phyloP scores from a whole-genome alignment of 129 eudicot species.

The Lonicera japonica region DNA sequence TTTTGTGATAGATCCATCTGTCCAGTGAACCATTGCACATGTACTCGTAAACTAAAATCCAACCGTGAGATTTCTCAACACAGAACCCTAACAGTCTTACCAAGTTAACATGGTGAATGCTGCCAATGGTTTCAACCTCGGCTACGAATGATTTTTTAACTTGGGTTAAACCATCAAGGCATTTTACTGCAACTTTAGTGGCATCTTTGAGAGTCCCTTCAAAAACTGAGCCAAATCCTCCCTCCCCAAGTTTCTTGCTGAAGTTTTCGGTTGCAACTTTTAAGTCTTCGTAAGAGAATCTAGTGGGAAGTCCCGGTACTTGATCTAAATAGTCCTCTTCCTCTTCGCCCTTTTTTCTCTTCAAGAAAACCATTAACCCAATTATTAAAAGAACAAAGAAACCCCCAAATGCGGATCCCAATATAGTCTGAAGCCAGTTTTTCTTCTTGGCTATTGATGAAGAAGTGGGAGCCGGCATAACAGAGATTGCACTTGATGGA shows the following conservation, averaged over 20 bases:
- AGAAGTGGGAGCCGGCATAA: not conserved
- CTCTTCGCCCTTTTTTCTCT: slow-evolving; percentile 2
- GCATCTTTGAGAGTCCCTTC: slow-evolving; percentile 27
- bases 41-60: slow-evolving; percentile 39
- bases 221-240: slow-evolving; percentile 49
- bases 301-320: slow-evolving; percentile 32
- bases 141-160: slow-evolving; percentile 34
- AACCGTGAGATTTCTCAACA: slow-evolving; percentile 24
- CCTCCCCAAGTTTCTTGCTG: slow-evolving; percentile 36
- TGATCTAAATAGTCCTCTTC: slow-evolving; percentile 33
- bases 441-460: not conserved
- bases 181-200: slow-evolving; percentile 32
- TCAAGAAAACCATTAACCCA: not conserved
- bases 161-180: slow-evolving; percentile 27
- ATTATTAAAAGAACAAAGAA: not conserved
- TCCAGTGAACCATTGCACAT: slow-evolving; percentile 38
- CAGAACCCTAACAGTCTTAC: slow-evolving; percentile 39
- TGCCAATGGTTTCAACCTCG: slow-evolving; percentile 46
- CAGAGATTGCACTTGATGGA: not conserved
- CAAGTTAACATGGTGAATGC: slow-evolving; percentile 46
- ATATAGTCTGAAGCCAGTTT: not conserved
- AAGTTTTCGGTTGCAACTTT: slow-evolving; percentile 32
- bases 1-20: slow-evolving; percentile 28
- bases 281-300: slow-evolving; percentile 32
- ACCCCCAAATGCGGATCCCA: slow-evolving; percentile 17